Evolutionary conservation across 768 basidiomycete genomes (phyloP).

Genomic region (Collybia mongolica): DNA sequence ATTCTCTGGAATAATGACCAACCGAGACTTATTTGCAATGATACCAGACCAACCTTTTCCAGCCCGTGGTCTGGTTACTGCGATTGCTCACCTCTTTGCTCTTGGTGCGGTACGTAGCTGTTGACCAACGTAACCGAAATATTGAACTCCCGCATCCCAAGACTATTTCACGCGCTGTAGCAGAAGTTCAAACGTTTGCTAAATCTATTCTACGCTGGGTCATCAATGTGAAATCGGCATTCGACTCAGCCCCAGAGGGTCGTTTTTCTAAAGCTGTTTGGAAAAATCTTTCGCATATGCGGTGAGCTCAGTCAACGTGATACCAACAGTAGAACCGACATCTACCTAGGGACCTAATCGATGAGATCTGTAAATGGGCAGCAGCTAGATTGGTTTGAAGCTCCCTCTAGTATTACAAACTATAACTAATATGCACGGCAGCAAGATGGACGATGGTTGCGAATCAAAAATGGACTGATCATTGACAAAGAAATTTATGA

Average conservation of each 20-base stretch:
- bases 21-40: neutral
- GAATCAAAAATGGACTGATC: neutral
- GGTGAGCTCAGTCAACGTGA: neutral
- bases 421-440: neutral
- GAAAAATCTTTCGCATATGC: constrained; percentile 5
- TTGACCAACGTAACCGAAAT: neutral
- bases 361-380: constrained; percentile 15
- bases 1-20: constrained; percentile 1
- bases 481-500: constrained; percentile 11
- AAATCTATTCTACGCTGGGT: constrained; percentile 10
- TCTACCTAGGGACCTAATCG: constrained; percentile 7
- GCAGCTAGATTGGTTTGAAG: constrained; percentile 1
- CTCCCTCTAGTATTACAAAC: neutral
- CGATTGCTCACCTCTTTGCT: constrained; percentile 2
- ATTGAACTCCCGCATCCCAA: neutral
- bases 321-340: neutral
- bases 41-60: constrained; percentile 9
- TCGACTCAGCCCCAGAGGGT: constrained; percentile 1
- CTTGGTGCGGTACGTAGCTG: constrained; percentile 2
- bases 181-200: constrained; percentile 7
- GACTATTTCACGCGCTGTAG: constrained; percentile 4
- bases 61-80: constrained; percentile 4
- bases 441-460: constrained; percentile 3
- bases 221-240: constrained; percentile 1
- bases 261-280: neutral